A percentile compares a stretch with the other conserved stretches of the same genome.
Evolutionary conservation across 108 stramenopile genomes (phyloP).

Genomic region (Cyclotella baltica): DNA sequence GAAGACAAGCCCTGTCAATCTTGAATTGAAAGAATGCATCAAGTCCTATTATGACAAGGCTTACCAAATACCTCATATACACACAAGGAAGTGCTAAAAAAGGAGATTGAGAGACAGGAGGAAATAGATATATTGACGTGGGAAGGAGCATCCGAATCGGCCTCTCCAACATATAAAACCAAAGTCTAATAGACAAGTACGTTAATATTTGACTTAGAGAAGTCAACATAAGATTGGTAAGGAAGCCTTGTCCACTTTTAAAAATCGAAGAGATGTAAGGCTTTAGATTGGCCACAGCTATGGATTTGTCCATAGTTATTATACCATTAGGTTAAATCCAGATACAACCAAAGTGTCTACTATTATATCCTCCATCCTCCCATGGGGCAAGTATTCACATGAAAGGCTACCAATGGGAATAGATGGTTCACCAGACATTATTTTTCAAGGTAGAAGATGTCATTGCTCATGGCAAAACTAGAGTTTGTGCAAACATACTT

Average conservation of each 20-base stretch:
- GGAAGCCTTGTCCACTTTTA: background rate
- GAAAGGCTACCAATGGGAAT: background rate
- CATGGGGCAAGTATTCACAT: background rate
- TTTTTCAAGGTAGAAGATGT: constrained; percentile 1
- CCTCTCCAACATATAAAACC: background rate
- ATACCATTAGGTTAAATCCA: background rate
- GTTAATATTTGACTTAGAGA: background rate
- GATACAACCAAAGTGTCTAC: background rate
- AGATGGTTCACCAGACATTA: background rate
- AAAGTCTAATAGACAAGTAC: background rate
- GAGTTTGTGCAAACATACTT: constrained; percentile 14
- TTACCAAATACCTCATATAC: background rate
- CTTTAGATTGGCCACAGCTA: background rate
- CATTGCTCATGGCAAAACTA: background rate
- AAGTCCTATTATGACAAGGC: background rate
- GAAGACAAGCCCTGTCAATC: background rate
- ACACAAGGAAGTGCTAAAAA: background rate
- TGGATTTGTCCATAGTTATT: background rate
- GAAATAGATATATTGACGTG: background rate
- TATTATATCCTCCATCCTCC: background rate
- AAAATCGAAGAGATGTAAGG: background rate
- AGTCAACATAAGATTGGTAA: background rate
- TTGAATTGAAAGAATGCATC: background rate
- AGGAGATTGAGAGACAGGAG: background rate
- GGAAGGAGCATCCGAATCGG: background rate